phyloP scores from a whole-genome alignment of 768 basidiomycete species.

The Boletales sp. region DNA sequence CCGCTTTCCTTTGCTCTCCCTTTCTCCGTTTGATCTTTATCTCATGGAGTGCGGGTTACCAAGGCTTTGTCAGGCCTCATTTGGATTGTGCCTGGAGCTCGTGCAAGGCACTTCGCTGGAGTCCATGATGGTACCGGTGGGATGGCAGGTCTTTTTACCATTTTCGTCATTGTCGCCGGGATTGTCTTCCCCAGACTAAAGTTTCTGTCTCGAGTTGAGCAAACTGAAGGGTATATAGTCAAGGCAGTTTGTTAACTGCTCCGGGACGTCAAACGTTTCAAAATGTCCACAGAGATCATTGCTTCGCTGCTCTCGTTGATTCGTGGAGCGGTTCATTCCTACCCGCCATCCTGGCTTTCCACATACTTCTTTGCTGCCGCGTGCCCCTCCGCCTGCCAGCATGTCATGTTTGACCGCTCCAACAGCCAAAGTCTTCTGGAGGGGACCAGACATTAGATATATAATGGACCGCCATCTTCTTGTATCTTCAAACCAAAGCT shows the following conservation, averaged over 20 bases:
- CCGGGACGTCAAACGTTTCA: neutral
- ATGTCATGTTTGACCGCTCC: neutral
- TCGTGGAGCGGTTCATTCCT: neutral
- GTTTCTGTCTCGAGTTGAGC: neutral
- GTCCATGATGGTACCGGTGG: no score
- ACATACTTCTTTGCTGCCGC: no score
- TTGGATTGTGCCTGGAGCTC: neutral
- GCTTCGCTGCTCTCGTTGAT: neutral
- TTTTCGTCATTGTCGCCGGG: no score
- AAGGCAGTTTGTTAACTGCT: neutral
- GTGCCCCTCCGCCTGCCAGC: neutral
- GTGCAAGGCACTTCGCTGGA: neutral
- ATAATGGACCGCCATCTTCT: no score
- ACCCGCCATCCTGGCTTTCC: neutral
- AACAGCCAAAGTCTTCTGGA: neutral
- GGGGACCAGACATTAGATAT: neutral
- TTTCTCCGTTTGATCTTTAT: neutral
- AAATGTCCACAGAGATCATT: no score
- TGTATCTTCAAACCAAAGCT: no score
- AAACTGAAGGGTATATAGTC: neutral
- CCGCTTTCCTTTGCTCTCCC: neutral
- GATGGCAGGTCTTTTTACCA: no score
- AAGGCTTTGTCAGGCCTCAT: no score
- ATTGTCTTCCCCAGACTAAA: no score
- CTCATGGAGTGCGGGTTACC: no score